Evolutionary conservation across 768 basidiomycete species (phyloP), one percentile per base, ranked within the genome.

Genomic region (Chiua virens): DNA sequence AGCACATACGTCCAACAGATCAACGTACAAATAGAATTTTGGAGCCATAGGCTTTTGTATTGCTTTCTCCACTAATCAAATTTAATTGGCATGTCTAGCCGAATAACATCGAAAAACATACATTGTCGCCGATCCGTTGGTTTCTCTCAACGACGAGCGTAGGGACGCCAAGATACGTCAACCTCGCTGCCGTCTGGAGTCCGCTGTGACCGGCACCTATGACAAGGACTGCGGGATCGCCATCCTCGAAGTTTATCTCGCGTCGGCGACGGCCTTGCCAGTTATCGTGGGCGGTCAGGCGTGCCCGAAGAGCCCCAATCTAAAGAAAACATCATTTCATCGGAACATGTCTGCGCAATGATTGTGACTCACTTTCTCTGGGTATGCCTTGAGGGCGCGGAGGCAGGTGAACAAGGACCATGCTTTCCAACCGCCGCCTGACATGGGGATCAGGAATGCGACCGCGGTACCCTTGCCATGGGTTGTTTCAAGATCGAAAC

Each of bases 151-250:
- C 66, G 20, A 84, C 66, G 21, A 90, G 71, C 0, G 76, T 70
- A 8, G 72, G 61, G 14, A 89, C 71, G n/a, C 78, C 78, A 25
- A 87, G 67, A 34, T 68, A 70, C 55, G 82, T 81, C 54, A 90
- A 68, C 21, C 85, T 72, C 3, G 85, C 83, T 0, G 86, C 86
- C 2, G 81, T 59, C 34, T 73, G 78, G 39, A 91, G 67, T 5
- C 87, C 88, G 55, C 79, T 78, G 52, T 87, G 88, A 2, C 85
- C 83, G 4, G 76, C 84, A 9, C 85, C 83, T 20, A 86, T 71
- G 40, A 87, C 66, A 36, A 88, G 68, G 8, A 88, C 87, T 1
- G 73, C 73, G 0, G 84, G 85, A 30, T 77, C 72, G 13, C 54
- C 57, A 21, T 74, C 74, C 30, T 68, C 70, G 56, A 83, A 83